Evolutionary conservation across 148 eudicot species (phyloP).

Genomic region (Spergularia bocconei): DNA sequence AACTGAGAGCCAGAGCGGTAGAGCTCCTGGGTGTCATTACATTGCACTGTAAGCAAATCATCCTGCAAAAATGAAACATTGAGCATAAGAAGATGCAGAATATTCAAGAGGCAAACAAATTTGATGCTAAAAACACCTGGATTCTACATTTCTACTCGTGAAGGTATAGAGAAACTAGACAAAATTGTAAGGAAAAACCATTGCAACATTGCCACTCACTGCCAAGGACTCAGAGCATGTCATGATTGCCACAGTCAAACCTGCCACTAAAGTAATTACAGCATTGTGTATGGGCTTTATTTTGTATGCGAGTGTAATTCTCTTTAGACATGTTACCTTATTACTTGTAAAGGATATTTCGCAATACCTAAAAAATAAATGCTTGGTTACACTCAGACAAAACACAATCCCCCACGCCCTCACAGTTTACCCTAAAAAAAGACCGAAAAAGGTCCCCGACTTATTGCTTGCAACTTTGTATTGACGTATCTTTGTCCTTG

Average conservation of each 20-base stretch:
- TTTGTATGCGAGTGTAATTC: no score
- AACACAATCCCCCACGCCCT: no score
- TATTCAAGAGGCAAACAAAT: not conserved
- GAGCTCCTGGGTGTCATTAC: conserved; percentile 33
- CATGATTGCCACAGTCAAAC: not conserved
- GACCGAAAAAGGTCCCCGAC: no score
- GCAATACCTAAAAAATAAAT: no score
- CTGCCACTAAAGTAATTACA: conserved; percentile 8
- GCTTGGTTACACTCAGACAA: no score
- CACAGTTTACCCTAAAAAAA: no score
- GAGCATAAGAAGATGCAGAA: not conserved
- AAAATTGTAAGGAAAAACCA: not conserved
- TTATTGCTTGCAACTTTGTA: no score
- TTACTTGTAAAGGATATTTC: no score
- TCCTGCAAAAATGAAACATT: conserved; percentile 45
- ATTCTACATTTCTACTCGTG: not conserved
- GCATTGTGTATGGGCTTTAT: not conserved
- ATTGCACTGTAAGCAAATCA: conserved; percentile 38
- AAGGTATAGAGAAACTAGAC: not conserved
- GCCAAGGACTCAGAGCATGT: not conserved
- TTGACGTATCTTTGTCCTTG: no score
- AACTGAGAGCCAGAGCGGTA: conserved; percentile 38
- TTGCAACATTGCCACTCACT: not conserved
- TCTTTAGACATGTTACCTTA: no score
- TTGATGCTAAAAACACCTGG: not conserved